Conservation (phyloP, 2,329 filamentous ascomycete species). For the Rasamsonia emersonii region DNA sequence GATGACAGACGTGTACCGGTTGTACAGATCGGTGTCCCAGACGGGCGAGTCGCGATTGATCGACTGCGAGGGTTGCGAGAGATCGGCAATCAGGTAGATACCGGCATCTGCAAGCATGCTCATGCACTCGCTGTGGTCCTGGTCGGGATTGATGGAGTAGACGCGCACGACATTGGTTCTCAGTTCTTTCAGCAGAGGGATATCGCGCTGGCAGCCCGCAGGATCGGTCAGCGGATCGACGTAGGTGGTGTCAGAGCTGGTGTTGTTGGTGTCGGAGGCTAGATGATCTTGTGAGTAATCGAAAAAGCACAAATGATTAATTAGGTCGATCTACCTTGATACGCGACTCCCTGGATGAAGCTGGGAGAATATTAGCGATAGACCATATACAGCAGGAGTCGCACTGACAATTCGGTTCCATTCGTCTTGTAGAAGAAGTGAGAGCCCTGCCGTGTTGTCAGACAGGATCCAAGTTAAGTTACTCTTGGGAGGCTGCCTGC, state of each 20-base stretch:
- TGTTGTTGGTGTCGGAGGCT: slow-evolving; percentile 54
- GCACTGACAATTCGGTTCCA: slow-evolving; percentile 59
- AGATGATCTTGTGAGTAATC: slow-evolving; percentile 9
- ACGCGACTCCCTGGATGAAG: slow-evolving; percentile 85
- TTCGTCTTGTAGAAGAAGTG: slow-evolving; percentile 83
- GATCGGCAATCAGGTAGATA: slow-evolving; percentile 88
- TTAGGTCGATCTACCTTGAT: slow-evolving; percentile 53
- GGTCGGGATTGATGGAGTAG: slow-evolving; percentile 73
- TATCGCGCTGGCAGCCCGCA: slow-evolving; percentile 65
- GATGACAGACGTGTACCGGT: slow-evolving; percentile 71
- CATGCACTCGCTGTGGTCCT: slow-evolving; percentile 78
- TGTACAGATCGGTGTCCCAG: slow-evolving; percentile 69
- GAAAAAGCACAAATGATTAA: neutral
- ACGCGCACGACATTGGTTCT: slow-evolving; percentile 86
- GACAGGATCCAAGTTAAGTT: slow-evolving; percentile 2
- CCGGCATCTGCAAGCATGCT: slow-evolving; percentile 65
- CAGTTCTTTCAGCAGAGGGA: slow-evolving; percentile 67
- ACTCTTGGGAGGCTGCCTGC: slow-evolving; percentile 5
- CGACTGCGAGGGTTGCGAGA: slow-evolving; percentile 67
- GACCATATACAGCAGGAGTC: slow-evolving; percentile 43
- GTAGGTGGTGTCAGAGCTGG: slow-evolving; percentile 44
- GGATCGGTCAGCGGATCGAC: slow-evolving; percentile 70
- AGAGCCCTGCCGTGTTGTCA: slow-evolving; percentile 45
- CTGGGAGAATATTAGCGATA: slow-evolving; percentile 34
- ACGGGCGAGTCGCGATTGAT: slow-evolving; percentile 71